Percentiles rank a stretch among this genome's conserved stretches.
phyloP scores from a whole-genome alignment of 306 rosid genomes.

The Abrus pulchellus region DNA sequence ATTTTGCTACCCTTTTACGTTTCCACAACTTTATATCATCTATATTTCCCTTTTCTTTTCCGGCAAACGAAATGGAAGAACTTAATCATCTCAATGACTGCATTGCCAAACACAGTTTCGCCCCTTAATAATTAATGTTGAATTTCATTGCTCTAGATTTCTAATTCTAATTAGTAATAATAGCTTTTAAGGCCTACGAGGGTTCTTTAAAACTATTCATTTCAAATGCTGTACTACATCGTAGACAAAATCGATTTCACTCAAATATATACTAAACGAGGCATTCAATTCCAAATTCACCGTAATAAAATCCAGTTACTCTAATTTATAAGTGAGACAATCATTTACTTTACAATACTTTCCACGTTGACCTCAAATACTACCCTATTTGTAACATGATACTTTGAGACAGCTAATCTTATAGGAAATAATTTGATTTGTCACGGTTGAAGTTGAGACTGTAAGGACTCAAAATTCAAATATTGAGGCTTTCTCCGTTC shows the following conservation, averaged over 20 bases:
- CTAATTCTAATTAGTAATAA: not conserved
- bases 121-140: constrained; percentile 8
- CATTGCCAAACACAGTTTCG: constrained; percentile 17
- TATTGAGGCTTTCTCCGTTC: constrained; percentile 21
- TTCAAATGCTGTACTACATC: not conserved
- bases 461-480: constrained; percentile 11
- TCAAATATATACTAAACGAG: not conserved
- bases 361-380: not conserved
- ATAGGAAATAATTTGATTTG: not conserved
- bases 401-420: not conserved
- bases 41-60: not conserved
- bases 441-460: constrained; percentile 1
- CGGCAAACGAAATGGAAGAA: not conserved
- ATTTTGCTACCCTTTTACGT: not conserved
- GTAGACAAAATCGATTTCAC: not conserved
- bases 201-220: not conserved
- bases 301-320: not conserved
- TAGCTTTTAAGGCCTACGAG: no score
- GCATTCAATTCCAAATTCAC: not conserved
- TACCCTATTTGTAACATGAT: not conserved
- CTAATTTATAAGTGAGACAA: not conserved
- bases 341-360: not conserved
- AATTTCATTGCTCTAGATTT: constrained; percentile 1
- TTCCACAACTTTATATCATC: constrained; percentile 5
- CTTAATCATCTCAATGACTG: not conserved